A percentile compares a stretch with the other conserved stretches of the same genome.
Evolutionary conservation across 176 grass and related monocot species (phyloP).

Genomic region (Eragrostis nindensis): DNA sequence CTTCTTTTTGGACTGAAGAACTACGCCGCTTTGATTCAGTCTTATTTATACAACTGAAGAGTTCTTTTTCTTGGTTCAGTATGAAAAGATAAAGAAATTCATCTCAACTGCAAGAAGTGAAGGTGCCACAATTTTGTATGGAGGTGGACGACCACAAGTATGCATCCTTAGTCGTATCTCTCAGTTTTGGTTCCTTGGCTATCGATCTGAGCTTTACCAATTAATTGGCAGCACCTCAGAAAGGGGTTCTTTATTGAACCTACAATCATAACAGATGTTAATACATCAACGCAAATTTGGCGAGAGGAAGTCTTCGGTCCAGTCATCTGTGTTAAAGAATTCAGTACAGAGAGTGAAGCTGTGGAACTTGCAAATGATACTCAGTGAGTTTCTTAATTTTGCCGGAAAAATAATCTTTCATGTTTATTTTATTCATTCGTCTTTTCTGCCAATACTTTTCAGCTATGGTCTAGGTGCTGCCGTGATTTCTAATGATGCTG

Average conservation of each 20-base stretch:
- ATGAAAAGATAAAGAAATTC: constrained; percentile 79
- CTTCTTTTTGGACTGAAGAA: constrained; percentile 17
- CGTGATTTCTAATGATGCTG: constrained; percentile 74
- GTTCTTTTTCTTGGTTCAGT: constrained; percentile 55
- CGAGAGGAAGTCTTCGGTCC: constrained; percentile 95
- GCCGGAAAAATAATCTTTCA: not conserved
- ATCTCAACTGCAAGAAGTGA: constrained; percentile 76
- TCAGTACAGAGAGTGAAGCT: constrained; percentile 87
- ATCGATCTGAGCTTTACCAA: constrained; percentile 33
- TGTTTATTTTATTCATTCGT: not conserved
- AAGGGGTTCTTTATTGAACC: constrained; percentile 95
- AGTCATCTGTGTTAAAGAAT: constrained; percentile 88
- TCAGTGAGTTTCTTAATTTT: constrained; percentile 62
- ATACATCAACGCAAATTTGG: constrained; percentile 96
- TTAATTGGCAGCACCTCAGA: constrained; percentile 68
- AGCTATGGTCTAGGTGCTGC: constrained; percentile 88
- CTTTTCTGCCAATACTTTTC: constrained; percentile 34
- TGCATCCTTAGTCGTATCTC: constrained; percentile 13
- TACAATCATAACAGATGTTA: constrained; percentile 82
- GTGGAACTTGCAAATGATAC: constrained; percentile 94
- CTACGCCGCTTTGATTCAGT: not conserved
- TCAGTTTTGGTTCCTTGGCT: constrained; percentile 3
- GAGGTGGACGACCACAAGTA: constrained; percentile 80
- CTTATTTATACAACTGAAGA: not conserved
- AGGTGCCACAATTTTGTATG: constrained; percentile 82